A percentile compares a stretch with the other conserved stretches of the same genome.
These are phyloP conservation scores for Brettanomyces sp. DNA, from an alignment of 805 yeast species.

Conservation along the genomic window DNA sequence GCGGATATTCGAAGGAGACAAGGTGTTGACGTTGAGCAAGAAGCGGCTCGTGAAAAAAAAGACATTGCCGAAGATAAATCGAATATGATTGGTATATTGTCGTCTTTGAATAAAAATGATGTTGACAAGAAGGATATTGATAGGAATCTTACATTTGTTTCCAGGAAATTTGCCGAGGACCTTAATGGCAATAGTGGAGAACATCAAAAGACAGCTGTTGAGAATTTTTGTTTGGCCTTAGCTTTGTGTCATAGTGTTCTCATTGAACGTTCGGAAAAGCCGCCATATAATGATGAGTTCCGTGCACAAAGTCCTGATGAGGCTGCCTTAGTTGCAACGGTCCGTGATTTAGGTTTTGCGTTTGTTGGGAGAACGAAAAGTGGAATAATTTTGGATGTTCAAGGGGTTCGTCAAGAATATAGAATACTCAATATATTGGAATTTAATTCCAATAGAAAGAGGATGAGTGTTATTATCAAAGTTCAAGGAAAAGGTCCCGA, in stretches of 20 bases:
- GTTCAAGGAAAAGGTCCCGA: slow-evolving; percentile 40
- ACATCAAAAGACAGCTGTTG: slow-evolving; percentile 47
- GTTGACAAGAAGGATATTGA: slow-evolving; percentile 32
- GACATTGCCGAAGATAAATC: slow-evolving; percentile 49
- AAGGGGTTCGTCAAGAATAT: slow-evolving; percentile 62
- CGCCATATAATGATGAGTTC: slow-evolving; percentile 44
- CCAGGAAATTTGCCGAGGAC: slow-evolving; percentile 58
- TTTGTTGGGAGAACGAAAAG: slow-evolving; percentile 58
- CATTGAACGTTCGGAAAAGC: slow-evolving; percentile 54
- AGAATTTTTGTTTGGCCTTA: slow-evolving; percentile 67
- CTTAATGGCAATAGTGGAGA: slow-evolving; percentile 41
- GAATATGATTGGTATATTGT: slow-evolving; percentile 44
- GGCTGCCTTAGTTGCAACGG: slow-evolving; percentile 77
- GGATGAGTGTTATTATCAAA: slow-evolving; percentile 78
- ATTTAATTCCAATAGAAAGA: slow-evolving; percentile 76
- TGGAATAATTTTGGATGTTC: slow-evolving; percentile 58
- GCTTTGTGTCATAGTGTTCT: slow-evolving; percentile 76
- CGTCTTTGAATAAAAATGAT: slow-evolving; percentile 24
- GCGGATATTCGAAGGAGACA: slow-evolving; percentile 72
- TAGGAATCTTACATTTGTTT: slow-evolving; percentile 55
- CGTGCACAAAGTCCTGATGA: slow-evolving; percentile 85
- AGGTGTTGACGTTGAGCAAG: slow-evolving; percentile 62
- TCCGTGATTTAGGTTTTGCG: slow-evolving; percentile 66
- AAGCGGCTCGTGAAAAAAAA: slow-evolving; percentile 28
- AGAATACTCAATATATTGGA: slow-evolving; percentile 64